These are phyloP conservation scores for Citeromyces hawaiiensis DNA, from an alignment of 1,139 yeast species.

Conservation along the genomic window DNA sequence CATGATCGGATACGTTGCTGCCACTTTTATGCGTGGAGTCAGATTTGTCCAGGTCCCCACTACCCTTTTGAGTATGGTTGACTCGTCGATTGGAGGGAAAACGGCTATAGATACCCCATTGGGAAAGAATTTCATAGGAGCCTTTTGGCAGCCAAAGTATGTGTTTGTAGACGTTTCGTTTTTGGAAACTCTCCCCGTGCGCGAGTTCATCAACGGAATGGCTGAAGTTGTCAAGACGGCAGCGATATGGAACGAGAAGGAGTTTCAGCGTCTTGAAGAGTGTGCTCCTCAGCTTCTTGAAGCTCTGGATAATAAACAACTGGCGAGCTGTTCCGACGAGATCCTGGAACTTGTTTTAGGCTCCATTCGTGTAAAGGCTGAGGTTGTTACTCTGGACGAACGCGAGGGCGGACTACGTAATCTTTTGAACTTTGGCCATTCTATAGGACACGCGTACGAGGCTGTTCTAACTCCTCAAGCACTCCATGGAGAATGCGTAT, in stretches of 20 bases:
- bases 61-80: slow-evolving; percentile 91
- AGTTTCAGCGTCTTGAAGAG: slow-evolving; percentile 72
- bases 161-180: slow-evolving; percentile 84
- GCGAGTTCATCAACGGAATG: slow-evolving; percentile 97
- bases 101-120: slow-evolving; percentile 97
- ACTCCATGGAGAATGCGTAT: slow-evolving; percentile 94
- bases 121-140: slow-evolving; percentile 94
- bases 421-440: slow-evolving; percentile 88
- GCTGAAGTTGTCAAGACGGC: slow-evolving; percentile 98
- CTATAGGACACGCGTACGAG: slow-evolving; percentile 97
- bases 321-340: slow-evolving; percentile 57
- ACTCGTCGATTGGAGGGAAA: slow-evolving; percentile 96
- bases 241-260: slow-evolving; percentile 90
- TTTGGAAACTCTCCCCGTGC: slow-evolving; percentile 75
- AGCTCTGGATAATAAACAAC: slow-evolving; percentile 29
- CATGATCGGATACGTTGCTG: slow-evolving; percentile 97
- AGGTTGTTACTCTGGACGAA: slow-evolving; percentile 89
- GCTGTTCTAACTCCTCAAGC: slow-evolving; percentile 94
- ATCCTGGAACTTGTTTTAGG: slow-evolving; percentile 72
- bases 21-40: slow-evolving; percentile 98
- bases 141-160: slow-evolving; percentile 92
- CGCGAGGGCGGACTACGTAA: slow-evolving; percentile 93
- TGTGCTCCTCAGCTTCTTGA: slow-evolving; percentile 57
- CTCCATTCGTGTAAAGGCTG: slow-evolving; percentile 83
- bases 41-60: slow-evolving; percentile 92